These are phyloP conservation scores for Tothia fuscella DNA, from an alignment of 2,329 filamentous ascomycete genomes.

Conservation along the genomic window DNA sequence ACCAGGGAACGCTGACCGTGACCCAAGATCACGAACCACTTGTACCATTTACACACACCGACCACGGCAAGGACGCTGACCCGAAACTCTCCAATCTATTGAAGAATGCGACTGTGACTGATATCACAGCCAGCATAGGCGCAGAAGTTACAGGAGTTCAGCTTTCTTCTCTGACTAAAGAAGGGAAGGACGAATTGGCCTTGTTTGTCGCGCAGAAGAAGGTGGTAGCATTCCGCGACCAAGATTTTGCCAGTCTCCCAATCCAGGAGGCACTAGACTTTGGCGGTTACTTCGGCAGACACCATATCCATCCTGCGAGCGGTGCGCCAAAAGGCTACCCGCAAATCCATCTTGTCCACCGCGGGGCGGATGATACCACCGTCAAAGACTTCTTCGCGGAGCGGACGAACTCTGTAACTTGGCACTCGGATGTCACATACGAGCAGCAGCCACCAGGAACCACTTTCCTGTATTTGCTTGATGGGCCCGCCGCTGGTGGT, in stretches of 20 bases:
- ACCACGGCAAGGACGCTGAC: slow-evolving; percentile 67
- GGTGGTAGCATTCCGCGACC: slow-evolving; percentile 66
- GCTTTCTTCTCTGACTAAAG: slow-evolving; percentile 52
- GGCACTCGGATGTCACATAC: slow-evolving; percentile 84
- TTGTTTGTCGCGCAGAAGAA: slow-evolving; percentile 65
- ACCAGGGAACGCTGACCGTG: neutral
- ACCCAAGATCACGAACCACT: slow-evolving; percentile 44
- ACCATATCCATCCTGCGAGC: slow-evolving; percentile 71
- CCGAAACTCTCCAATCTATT: slow-evolving; percentile 57
- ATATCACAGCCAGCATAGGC: slow-evolving; percentile 63
- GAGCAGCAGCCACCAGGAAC: slow-evolving; percentile 82
- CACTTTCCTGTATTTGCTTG: slow-evolving; percentile 80
- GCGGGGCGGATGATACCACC: slow-evolving; percentile 51
- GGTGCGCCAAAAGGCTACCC: slow-evolving; percentile 63
- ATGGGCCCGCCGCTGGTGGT: slow-evolving; percentile 66
- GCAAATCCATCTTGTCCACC: slow-evolving; percentile 68
- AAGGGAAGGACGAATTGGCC: slow-evolving; percentile 66
- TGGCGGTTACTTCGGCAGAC: slow-evolving; percentile 65
- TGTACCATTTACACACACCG: slow-evolving; percentile 57
- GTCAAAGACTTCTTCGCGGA: slow-evolving; percentile 51
- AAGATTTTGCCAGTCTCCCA: slow-evolving; percentile 53
- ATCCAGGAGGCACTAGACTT: slow-evolving; percentile 58
- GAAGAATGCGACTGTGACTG: slow-evolving; percentile 36
- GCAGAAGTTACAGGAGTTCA: slow-evolving; percentile 61
- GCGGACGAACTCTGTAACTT: slow-evolving; percentile 69